A percentile compares a stretch with the other conserved stretches of the same genome.
Evolutionary conservation across 2,329 filamentous ascomycete genomes (phyloP).

Genomic region (Curvularia spicifera): DNA sequence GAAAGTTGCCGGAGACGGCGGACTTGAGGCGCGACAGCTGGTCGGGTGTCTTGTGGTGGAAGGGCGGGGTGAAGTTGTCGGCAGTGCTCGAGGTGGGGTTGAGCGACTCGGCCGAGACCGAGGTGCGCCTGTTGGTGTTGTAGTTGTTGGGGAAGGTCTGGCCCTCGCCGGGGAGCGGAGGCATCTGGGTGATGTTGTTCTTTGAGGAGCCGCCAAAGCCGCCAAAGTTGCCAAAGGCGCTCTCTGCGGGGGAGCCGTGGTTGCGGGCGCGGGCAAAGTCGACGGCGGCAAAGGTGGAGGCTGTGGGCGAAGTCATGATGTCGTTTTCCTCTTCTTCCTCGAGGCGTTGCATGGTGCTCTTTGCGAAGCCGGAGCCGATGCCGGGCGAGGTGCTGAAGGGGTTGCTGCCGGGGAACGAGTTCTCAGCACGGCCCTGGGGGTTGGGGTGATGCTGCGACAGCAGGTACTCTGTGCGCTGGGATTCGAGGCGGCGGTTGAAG

Average conservation of each 20-base stretch:
- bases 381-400: conserved; percentile 67
- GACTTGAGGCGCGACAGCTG: conserved; percentile 79
- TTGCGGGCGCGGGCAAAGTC: conserved; percentile 49
- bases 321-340: conserved; percentile 84
- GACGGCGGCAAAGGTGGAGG: conserved; percentile 53
- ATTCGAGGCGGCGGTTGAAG: conserved; percentile 69
- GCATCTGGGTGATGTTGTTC: conserved; percentile 49
- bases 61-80: conserved; percentile 89
- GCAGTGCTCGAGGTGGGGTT: conserved; percentile 84
- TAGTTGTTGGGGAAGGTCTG: conserved; percentile 89
- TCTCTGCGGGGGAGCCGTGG: conserved; percentile 47
- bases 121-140: conserved; percentile 90
- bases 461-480: conserved; percentile 66
- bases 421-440: conserved; percentile 62
- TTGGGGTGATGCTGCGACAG: conserved; percentile 57
- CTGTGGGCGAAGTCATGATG: conserved; percentile 74
- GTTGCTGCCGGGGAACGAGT: conserved; percentile 78
- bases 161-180: conserved; percentile 58
- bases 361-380: conserved; percentile 51
- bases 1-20: conserved; percentile 87
- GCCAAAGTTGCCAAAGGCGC: conserved; percentile 49
- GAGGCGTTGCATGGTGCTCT: conserved; percentile 65
- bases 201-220: conserved; percentile 41
- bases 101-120: conserved; percentile 94
- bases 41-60: conserved; percentile 80